Evolutionary conservation across 1,139 yeast species (phyloP).

Genomic region (Yamadazyma membranifaciens): DNA sequence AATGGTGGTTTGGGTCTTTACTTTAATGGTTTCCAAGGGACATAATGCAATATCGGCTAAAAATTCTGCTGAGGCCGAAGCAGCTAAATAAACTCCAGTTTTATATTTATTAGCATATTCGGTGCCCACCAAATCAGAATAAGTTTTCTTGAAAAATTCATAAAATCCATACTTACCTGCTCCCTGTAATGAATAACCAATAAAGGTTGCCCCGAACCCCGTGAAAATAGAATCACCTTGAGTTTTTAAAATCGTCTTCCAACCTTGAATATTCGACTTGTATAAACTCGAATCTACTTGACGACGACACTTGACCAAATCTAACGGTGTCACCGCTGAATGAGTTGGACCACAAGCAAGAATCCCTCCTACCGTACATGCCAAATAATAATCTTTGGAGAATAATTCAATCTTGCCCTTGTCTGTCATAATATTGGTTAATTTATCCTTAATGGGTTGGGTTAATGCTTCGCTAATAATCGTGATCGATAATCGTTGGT

Average conservation of each 20-base stretch:
- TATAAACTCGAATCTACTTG: conserved; percentile 78
- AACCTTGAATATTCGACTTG: conserved; percentile 74
- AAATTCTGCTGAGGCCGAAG: conserved; percentile 91
- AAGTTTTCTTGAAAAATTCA: conserved; percentile 81
- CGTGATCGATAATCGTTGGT: not conserved
- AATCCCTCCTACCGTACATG: conserved; percentile 88
- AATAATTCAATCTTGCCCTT: conserved; percentile 45
- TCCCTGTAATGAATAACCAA: conserved; percentile 92
- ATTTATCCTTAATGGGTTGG: conserved; percentile 30
- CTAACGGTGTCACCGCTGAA: conserved; percentile 87
- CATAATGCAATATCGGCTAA: conserved; percentile 85
- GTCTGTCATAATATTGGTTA: conserved; percentile 3
- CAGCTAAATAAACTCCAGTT: conserved; percentile 73
- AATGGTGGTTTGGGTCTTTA: conserved; percentile 85
- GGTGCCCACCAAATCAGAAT: conserved; percentile 66
- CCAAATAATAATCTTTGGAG: conserved; percentile 70
- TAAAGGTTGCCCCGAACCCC: conserved; percentile 86
- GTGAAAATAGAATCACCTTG: conserved; percentile 81
- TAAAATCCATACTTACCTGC: conserved; percentile 96
- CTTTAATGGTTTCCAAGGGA: conserved; percentile 93
- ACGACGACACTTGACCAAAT: conserved; percentile 87
- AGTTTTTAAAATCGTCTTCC: conserved; percentile 66
- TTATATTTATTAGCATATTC: conserved; percentile 61
- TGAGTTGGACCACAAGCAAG: conserved; percentile 96
- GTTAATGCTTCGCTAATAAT: conserved; percentile 19